These are phyloP conservation scores for Coccomyxa sp. DNA, from an alignment of 139 green algal genomes.

Conservation along the genomic window DNA sequence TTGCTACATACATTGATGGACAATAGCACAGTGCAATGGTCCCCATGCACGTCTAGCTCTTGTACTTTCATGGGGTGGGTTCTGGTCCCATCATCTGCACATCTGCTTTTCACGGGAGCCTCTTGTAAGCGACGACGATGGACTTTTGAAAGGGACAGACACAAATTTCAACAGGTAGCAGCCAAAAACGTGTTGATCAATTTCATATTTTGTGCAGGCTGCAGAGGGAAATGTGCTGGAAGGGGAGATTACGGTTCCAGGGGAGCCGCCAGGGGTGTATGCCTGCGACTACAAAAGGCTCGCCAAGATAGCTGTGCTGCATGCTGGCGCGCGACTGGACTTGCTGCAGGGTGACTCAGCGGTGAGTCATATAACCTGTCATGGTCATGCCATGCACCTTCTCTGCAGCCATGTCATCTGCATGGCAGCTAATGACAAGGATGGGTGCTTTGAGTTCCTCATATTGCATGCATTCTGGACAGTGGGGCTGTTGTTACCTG, in stretches of 20 bases:
- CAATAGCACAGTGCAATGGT: not conserved
- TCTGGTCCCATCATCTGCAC: no score
- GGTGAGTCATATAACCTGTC: not conserved
- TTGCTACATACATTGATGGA: not conserved
- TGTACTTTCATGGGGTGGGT: no score
- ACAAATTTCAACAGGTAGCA: not conserved
- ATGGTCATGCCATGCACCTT: not conserved
- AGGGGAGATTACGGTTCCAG: constrained; percentile 9
- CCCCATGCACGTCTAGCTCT: no score
- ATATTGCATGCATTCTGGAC: not conserved
- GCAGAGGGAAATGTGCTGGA: constrained; percentile 4
- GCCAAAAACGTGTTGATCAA: not conserved
- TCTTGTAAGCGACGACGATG: no score
- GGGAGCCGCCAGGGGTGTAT: constrained; percentile 18
- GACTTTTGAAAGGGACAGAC: not conserved
- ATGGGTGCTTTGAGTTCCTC: not conserved
- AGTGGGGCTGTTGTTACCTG: not conserved
- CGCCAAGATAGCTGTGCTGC: constrained; percentile 7
- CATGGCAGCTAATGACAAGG: not conserved
- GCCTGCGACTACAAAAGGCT: constrained; percentile 22
- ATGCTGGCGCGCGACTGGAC: constrained; percentile 1
- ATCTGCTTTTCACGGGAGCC: no score
- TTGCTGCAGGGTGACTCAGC: not conserved
- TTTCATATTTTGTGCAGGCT: not conserved
- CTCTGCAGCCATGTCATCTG: not conserved